phyloP scores from a whole-genome alignment of 2,329 filamentous ascomycete genomes.

The Talaromyces sp. region DNA sequence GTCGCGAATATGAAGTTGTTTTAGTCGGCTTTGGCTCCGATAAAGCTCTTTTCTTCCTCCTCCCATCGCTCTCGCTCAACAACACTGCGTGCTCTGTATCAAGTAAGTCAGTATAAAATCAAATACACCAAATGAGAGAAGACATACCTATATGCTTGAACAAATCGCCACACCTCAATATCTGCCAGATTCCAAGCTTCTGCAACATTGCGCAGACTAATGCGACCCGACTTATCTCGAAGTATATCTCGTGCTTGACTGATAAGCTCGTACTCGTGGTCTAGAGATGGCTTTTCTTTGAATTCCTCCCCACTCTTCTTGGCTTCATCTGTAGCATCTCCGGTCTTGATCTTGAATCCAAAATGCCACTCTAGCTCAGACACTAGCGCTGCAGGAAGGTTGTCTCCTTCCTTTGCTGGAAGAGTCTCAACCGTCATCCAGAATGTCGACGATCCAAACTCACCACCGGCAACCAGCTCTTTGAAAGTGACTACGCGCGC shows the following conservation, averaged over 20 bases:
- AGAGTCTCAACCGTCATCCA: slow-evolving; percentile 75
- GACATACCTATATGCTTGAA: slow-evolving; percentile 52
- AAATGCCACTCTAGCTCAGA: slow-evolving; percentile 84
- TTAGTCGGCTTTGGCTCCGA: slow-evolving; percentile 42
- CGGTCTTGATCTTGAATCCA: slow-evolving; percentile 66
- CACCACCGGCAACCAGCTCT: slow-evolving; percentile 70
- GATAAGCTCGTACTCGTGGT: slow-evolving; percentile 47
- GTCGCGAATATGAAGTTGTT: neutral
- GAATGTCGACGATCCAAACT: slow-evolving; percentile 62
- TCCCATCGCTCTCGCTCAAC: slow-evolving; percentile 60
- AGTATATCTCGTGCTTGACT: slow-evolving; percentile 50
- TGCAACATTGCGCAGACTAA: slow-evolving; percentile 43
- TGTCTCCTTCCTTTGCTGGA: slow-evolving; percentile 47
- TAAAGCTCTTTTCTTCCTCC: slow-evolving; percentile 56
- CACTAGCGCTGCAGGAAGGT: slow-evolving; percentile 49
- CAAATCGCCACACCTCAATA: slow-evolving; percentile 63
- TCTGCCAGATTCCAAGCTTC: slow-evolving; percentile 60
- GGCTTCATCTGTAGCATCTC: slow-evolving; percentile 28
- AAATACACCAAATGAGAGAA: neutral
- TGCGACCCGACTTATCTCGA: slow-evolving; percentile 35
- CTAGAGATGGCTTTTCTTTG: slow-evolving; percentile 22
- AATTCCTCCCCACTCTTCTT: slow-evolving; percentile 37
- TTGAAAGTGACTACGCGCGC: slow-evolving; percentile 73
- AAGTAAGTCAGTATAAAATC: neutral
- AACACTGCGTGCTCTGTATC: slow-evolving; percentile 48